Evolutionary conservation across 2,329 filamentous ascomycete species (phyloP).

Genomic region (Berkeleyomyces basicola): DNA sequence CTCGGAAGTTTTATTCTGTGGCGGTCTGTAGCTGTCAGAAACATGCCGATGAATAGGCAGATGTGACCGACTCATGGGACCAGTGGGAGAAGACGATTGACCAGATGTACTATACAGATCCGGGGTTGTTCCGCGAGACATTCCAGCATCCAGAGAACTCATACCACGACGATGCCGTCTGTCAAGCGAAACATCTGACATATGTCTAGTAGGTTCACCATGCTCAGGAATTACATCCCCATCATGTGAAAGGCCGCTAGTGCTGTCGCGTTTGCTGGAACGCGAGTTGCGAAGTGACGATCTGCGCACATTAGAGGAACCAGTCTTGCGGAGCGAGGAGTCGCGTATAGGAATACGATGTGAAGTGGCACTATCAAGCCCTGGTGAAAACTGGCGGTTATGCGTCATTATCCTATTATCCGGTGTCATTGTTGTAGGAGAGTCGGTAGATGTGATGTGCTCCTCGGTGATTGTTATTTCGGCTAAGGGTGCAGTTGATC

Average conservation of each 20-base stretch:
- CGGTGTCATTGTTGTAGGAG: conserved; percentile 5
- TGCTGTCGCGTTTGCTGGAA: conserved; percentile 29
- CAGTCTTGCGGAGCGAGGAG: conserved; percentile 47
- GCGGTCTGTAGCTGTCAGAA: conserved; percentile 8
- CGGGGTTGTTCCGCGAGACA: neutral
- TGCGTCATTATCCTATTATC: neutral
- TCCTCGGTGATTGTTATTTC: conserved; percentile 42
- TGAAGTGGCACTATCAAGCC: conserved; percentile 22
- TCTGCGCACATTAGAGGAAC: conserved; percentile 32
- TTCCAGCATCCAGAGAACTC: conserved; percentile 7
- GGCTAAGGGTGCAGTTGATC: conserved; percentile 21
- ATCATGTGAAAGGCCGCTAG: conserved; percentile 16
- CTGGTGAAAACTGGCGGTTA: conserved; percentile 17
- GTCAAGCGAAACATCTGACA: neutral
- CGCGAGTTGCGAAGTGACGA: conserved; percentile 33
- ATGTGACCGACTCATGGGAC: neutral
- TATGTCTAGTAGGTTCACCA: conserved; percentile 19
- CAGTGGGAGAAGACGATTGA: neutral
- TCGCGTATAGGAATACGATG: conserved; percentile 48
- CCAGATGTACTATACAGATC: neutral
- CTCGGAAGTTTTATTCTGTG: neutral
- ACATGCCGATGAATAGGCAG: conserved; percentile 4
- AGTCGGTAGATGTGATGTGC: conserved; percentile 20
- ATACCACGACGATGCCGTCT: conserved; percentile 7
- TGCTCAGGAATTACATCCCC: conserved; percentile 27